phyloP scores from a whole-genome alignment of 2,329 filamentous ascomycete genomes.

The Aureobasidium sp. region DNA sequence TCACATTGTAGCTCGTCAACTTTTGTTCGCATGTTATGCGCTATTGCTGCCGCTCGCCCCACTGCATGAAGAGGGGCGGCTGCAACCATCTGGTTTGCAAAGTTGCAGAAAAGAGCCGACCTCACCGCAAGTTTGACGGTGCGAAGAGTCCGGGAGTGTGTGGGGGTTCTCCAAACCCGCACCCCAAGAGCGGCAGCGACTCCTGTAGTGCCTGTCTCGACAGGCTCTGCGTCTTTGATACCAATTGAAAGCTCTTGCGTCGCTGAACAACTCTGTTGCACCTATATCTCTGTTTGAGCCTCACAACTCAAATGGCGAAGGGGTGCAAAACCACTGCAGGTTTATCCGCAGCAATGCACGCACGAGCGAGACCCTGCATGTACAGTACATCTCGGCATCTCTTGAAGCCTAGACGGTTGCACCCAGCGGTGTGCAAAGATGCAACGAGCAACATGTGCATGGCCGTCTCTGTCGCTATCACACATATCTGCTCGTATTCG shows the following conservation, averaged over 20 bases:
- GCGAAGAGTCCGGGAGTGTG: neutral
- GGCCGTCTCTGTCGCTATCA: neutral
- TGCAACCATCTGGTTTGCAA: slow-evolving; percentile 3
- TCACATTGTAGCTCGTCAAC: neutral
- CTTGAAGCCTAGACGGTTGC: slow-evolving; percentile 8
- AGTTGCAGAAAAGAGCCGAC: neutral
- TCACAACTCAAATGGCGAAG: slow-evolving; percentile 2
- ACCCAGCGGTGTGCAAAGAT: slow-evolving; percentile 4
- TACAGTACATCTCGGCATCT: neutral
- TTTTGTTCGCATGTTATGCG: neutral
- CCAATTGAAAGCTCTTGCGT: too few species aligned
- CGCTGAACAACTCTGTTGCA: too few species aligned
- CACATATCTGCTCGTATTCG: neutral
- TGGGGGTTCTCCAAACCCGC: neutral
- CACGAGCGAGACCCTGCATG: slow-evolving; percentile 11
- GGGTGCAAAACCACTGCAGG: neutral
- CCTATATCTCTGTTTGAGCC: neutral
- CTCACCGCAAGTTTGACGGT: slow-evolving; percentile 4
- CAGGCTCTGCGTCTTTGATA: too few species aligned
- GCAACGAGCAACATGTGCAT: neutral
- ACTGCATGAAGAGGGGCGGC: slow-evolving; percentile 6
- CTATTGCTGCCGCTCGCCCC: neutral
- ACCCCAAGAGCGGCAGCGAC: neutral
- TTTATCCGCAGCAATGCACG: neutral
- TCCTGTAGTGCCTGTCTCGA: neutral